Conservation (phyloP, 139 green algal species). For the Picochlorum sp. region DNA sequence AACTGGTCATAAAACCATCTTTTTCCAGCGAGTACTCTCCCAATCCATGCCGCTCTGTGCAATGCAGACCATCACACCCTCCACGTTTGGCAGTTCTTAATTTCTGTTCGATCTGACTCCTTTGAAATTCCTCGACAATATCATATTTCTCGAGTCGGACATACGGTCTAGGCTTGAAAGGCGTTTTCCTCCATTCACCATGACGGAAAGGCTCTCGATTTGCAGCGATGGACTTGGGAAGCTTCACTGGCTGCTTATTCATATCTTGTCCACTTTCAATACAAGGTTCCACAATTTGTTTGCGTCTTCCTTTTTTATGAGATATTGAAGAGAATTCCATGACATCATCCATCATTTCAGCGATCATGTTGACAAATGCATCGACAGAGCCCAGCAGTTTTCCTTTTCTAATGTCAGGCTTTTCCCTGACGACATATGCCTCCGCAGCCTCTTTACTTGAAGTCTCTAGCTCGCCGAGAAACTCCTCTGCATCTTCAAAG, state of each 20-base stretch:
- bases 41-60: conserved; percentile 21
- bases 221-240: conserved; percentile 20
- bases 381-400: conserved; percentile 10
- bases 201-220: conserved; percentile 51
- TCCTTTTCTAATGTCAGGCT: conserved; percentile 12
- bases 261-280: not conserved
- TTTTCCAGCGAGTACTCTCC: conserved; percentile 22
- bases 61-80: conserved; percentile 41
- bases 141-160: conserved; percentile 37
- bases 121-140: conserved; percentile 25
- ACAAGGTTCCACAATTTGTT: not conserved
- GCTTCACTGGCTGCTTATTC: not conserved
- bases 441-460: conserved; percentile 8
- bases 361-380: conserved; percentile 15
- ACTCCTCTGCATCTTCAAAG: conserved; percentile 16
- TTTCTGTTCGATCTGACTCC: conserved; percentile 40
- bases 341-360: conserved; percentile 3
- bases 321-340: not conserved
- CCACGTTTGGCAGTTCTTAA: conserved; percentile 40
- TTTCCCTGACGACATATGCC: conserved; percentile 4
- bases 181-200: conserved; percentile 44
- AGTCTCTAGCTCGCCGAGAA: conserved; percentile 4
- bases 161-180: conserved; percentile 38
- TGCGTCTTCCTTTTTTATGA: not conserved
- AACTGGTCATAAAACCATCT: conserved; percentile 31